These are phyloP conservation scores for Fraxinus baroniana DNA, from an alignment of 305 asterid species.

Conservation along the genomic window DNA sequence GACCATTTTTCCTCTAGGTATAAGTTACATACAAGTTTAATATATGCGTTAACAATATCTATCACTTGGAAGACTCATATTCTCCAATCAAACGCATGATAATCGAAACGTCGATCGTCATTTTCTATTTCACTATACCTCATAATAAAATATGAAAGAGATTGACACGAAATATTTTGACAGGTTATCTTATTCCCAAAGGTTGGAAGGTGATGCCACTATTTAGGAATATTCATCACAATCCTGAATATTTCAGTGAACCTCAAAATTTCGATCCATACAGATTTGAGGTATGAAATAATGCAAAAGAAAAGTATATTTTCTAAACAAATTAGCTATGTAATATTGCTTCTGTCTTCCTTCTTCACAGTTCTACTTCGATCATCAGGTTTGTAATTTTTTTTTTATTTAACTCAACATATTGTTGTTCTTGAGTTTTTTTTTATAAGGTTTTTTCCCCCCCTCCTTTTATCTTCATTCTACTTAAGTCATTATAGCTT, in stretches of 20 bases:
- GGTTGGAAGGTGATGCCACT: constrained; percentile 99
- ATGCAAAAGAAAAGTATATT: not conserved
- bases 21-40: not conserved
- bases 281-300: constrained; percentile 66
- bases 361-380: no score
- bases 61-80: not conserved
- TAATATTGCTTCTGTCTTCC: no score
- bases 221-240: constrained; percentile 89
- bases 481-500: no score
- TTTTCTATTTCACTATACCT: not conserved
- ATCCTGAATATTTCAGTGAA: constrained; percentile 65
- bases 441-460: no score
- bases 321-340: no score
- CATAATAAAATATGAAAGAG: not conserved
- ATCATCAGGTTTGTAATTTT: no score
- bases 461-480: no score
- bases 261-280: constrained; percentile 74
- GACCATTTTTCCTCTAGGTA: not conserved
- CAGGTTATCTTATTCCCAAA: constrained; percentile 85
- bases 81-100: not conserved
- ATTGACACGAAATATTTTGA: constrained; percentile 10
- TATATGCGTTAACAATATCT: not conserved
- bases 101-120: not conserved
- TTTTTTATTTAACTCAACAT: no score
- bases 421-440: no score